Base-by-base conservation (phyloP, 2,329 filamentous ascomycete genomes). In the Cercospora canescens region DNA sequence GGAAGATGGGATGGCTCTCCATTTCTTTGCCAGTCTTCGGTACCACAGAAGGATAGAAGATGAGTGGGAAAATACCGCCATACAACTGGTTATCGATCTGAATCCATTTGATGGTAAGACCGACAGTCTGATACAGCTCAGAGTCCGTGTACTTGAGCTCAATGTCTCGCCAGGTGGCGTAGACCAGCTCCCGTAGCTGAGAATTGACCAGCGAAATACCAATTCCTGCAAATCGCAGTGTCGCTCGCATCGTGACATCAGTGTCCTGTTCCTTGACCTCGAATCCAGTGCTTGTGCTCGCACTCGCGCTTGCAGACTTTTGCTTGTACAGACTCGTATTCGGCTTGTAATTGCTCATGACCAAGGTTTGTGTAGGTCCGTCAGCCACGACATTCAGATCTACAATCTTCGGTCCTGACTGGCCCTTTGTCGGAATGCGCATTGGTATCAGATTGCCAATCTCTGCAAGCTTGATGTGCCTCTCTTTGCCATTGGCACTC, bases 21-120 rank as follows among this genome's bases (percentile, higher is more conserved):
- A 97, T 95, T 79, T 99, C 95, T 75, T 95, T 94, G 37, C 93
- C 93, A 70, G 93, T 95, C 85, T 98, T 98, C 0, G 95, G 94
- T 16, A 99, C 95, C 9, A 99, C 95, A 79, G 94, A 97, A 6
- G 95, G 95, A 77, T 99, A 99, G 64, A 99, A 84, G 32, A 99
- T 88, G 81, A 99, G 96, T 0, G 95, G 95, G 84, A 99, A 99
- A 72, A 99, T 94, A 28, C 96, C 95, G 30, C 96, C 96, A 75
- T 99, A 99, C 14, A 99, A 87, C 79, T 99, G 95, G 73, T 99
- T 99, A 80, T 99, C 95, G 72, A 99, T 92, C 79, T 99, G 95
- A 30, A 99, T 95, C 96, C 96, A 99, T 79, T 99, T 98, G 77
- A 98, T 90, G 0, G 93, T 92, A 59, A 95, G 84, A 56, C 92